phyloP scores from a whole-genome alignment of 192 early-diverging fungal genomes.

The Chytriomyces hyalinus region DNA sequence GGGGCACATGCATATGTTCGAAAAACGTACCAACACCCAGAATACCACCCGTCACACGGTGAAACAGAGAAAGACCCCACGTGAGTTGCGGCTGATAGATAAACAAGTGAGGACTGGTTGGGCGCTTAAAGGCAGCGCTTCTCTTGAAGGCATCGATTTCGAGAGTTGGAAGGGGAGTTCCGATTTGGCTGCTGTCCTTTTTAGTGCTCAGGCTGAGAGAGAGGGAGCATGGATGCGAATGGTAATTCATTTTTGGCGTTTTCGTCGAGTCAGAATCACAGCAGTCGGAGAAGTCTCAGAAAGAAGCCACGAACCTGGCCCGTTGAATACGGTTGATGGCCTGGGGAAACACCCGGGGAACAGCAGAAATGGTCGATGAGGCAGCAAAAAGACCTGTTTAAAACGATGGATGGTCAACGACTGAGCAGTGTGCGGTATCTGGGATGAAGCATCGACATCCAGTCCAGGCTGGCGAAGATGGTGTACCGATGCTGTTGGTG shows the following conservation, averaged over 20 bases:
- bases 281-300: too few species aligned
- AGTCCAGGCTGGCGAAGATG: neutral
- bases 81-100: slow-evolving; percentile 94
- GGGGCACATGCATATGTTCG: too few species aligned
- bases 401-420: neutral
- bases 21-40: slow-evolving; percentile 67
- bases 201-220: neutral
- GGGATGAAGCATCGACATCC: neutral
- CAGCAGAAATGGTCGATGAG: slow-evolving; percentile 11
- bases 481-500: neutral
- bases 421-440: neutral
- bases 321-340: neutral
- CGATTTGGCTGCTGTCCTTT: neutral
- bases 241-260: neutral
- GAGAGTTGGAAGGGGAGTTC: slow-evolving; percentile 48
- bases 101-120: slow-evolving; percentile 79
- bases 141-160: slow-evolving; percentile 53
- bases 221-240: neutral
- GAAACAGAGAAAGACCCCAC: slow-evolving; percentile 73
- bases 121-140: slow-evolving; percentile 62
- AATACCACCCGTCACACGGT: slow-evolving; percentile 78
- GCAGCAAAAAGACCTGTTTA: slow-evolving; percentile 21
- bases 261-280: neutral
- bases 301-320: neutral
- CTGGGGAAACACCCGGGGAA: slow-evolving; percentile 7